phyloP scores from a whole-genome alignment of 2,329 filamentous ascomycete species.

The Claviceps fusiformis region DNA sequence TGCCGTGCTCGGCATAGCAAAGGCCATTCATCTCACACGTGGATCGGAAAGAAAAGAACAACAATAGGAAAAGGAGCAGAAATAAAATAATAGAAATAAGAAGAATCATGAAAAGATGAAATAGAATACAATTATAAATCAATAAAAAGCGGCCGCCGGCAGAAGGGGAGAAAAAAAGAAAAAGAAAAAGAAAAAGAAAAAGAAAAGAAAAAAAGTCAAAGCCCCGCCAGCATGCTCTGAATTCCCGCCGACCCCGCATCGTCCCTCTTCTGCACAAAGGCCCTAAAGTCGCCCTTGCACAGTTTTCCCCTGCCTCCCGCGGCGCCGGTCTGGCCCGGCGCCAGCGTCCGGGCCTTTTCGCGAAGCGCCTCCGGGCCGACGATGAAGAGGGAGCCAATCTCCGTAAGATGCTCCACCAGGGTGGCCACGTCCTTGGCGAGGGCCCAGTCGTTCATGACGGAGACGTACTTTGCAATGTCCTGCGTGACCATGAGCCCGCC shows the following conservation, averaged over 20 bases:
- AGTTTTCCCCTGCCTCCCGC: constrained; percentile 34
- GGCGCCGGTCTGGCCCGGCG: constrained; percentile 23
- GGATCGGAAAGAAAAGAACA: background rate
- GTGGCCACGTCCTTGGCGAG: constrained; percentile 53
- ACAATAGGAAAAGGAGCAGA: background rate
- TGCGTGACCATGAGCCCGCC: constrained; percentile 92
- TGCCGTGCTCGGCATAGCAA: background rate
- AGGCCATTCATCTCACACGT: background rate
- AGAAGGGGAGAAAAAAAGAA: background rate
- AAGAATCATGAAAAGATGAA: no score
- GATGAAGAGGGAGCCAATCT: constrained; percentile 93
- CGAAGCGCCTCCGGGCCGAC: constrained; percentile 68
- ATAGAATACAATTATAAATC: no score
- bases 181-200: background rate
- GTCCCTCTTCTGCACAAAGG: constrained; percentile 74
- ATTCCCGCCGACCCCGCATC: constrained; percentile 71
- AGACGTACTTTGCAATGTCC: constrained; percentile 87
- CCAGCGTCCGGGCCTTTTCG: constrained; percentile 53
- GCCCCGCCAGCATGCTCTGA: constrained; percentile 62
- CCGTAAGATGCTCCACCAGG: constrained; percentile 72
- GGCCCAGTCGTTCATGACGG: constrained; percentile 72
- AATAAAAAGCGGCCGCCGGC: no score
- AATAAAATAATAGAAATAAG: no score
- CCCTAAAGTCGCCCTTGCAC: constrained; percentile 59
- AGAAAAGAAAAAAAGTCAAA: constrained; percentile 19